Conservation (phyloP, 1,139 yeast species). For the Taphrina deformans region DNA sequence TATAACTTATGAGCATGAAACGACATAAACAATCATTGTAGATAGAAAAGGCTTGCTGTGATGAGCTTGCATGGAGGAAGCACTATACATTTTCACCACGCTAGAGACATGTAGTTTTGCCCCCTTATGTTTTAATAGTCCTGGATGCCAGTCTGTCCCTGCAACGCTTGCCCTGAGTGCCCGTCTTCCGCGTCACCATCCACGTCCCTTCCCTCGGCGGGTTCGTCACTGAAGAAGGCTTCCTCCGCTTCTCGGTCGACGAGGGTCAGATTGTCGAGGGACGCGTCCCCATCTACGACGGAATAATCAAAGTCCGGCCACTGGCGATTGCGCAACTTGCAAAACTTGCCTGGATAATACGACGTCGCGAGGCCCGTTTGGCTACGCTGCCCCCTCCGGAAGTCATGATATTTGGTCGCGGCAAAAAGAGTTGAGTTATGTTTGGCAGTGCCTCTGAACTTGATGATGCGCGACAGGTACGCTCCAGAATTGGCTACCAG, state of each 20-base stretch:
- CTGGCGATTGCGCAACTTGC: no score
- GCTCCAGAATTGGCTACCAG: neutral
- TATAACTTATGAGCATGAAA: conserved; percentile 18
- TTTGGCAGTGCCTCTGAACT: no score
- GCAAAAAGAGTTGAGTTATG: no score
- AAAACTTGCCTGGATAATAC: no score
- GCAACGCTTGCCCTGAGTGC: neutral
- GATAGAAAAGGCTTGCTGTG: neutral
- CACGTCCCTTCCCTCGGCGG: no score
- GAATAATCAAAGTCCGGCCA: neutral
- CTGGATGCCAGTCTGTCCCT: conserved; percentile 16
- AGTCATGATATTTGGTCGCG: no score
- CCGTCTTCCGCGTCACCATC: no score
- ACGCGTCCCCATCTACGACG: neutral
- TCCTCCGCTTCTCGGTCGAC: conserved; percentile 16
- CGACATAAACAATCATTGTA: conserved; percentile 9
- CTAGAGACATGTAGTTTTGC: neutral
- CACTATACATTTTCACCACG: neutral
- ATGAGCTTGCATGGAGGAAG: neutral
- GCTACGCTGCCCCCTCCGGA: no score
- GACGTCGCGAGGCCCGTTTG: no score
- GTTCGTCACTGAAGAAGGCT: neutral
- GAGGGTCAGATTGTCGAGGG: neutral
- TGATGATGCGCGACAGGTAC: neutral
- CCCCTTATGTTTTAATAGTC: neutral